Percentiles rank a stretch among this genome's conserved stretches.
phyloP scores from a whole-genome alignment of 2,329 filamentous ascomycete genomes.

The Colletotrichum sansevieriae region DNA sequence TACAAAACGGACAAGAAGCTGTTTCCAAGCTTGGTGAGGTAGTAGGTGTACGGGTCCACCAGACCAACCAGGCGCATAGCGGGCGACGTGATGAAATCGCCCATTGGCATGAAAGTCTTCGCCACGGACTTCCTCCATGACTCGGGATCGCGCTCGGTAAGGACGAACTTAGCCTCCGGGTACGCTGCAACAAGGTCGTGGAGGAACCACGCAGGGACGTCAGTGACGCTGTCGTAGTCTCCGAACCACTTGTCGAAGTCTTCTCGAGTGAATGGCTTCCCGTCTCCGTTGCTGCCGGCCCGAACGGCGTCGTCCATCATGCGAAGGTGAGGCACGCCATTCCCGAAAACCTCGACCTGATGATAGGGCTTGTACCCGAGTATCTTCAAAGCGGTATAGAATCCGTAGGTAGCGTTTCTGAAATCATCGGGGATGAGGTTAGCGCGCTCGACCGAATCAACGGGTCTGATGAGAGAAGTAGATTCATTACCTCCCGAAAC shows the following conservation, averaged over 20 bases:
- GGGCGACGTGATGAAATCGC: conserved; percentile 11
- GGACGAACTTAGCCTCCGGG: conserved; percentile 53
- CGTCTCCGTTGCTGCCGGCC: conserved; percentile 47
- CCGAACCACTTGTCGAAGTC: conserved; percentile 57
- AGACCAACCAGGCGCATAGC: not conserved
- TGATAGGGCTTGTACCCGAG: conserved; percentile 52
- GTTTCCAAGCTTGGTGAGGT: conserved; percentile 10
- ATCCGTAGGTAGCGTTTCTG: conserved; percentile 52
- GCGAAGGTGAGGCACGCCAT: conserved; percentile 44
- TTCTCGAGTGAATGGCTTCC: conserved; percentile 49
- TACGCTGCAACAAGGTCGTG: conserved; percentile 48
- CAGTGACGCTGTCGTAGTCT: conserved; percentile 49
- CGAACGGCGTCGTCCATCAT: conserved; percentile 49
- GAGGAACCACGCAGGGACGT: conserved; percentile 47
- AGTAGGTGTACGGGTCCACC: conserved; percentile 21
- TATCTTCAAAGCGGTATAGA: conserved; percentile 51
- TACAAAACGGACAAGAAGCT: conserved; percentile 16
- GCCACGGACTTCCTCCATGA: conserved; percentile 49
- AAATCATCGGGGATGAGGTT: not conserved
- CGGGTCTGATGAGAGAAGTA: no score
- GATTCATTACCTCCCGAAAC: conserved; percentile 50
- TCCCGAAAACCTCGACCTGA: conserved; percentile 48
- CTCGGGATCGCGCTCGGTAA: conserved; percentile 51
- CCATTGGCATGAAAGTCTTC: conserved; percentile 44
- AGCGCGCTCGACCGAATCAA: no score